Evolutionary conservation across 2,329 filamentous ascomycete species (phyloP).

Genomic region (Ilyonectria robusta): DNA sequence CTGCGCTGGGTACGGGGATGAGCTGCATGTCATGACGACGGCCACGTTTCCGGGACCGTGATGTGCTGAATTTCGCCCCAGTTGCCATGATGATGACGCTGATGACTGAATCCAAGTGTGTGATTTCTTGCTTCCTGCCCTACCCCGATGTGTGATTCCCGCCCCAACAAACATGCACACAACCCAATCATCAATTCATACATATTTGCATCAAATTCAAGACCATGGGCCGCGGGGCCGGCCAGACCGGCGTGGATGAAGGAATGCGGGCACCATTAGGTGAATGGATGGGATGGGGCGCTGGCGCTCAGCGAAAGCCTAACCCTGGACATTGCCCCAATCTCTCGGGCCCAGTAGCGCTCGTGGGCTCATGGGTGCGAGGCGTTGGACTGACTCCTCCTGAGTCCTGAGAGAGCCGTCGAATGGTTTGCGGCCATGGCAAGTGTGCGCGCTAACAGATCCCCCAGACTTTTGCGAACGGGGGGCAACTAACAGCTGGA

Average conservation of each 20-base stretch:
- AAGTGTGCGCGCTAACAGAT: conserved; percentile 36
- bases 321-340: conserved; percentile 39
- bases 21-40: conserved; percentile 44
- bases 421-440: conserved; percentile 29
- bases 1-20: conserved; percentile 33
- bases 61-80: conserved; percentile 27
- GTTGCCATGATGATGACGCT: conserved; percentile 34
- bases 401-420: conserved; percentile 22
- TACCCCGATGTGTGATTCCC: conserved; percentile 19
- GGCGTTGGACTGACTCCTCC: conserved; percentile 35
- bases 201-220: conserved; percentile 15
- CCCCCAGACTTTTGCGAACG: conserved; percentile 35
- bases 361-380: conserved; percentile 29
- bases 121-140: conserved; percentile 20
- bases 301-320: conserved; percentile 1
- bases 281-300: conserved; percentile 20
- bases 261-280: conserved; percentile 21
- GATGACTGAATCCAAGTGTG: conserved; percentile 24
- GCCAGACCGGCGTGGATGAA: conserved; percentile 9
- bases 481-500: not conserved
- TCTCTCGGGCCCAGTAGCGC: conserved; percentile 40
- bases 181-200: conserved; percentile 12
- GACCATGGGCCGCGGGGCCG: conserved; percentile 7
- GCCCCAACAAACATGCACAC: conserved; percentile 30
- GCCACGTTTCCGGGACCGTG: conserved; percentile 38